Conservation (phyloP, 805 yeast genomes). For the Sugiyamaella valdiviana region DNA sequence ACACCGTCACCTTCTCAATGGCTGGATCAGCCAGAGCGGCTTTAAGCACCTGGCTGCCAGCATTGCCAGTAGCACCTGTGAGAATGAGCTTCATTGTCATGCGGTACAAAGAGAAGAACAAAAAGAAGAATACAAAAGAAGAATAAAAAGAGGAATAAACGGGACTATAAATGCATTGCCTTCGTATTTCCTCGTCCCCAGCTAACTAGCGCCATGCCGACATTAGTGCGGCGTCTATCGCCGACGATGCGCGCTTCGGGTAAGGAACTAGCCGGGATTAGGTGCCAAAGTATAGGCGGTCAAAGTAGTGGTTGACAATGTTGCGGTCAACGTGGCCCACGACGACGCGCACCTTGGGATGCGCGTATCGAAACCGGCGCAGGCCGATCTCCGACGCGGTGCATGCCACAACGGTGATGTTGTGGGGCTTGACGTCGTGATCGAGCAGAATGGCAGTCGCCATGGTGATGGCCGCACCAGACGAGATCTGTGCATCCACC, state of each 20-base stretch:
- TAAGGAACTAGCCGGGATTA: conserved; percentile 3
- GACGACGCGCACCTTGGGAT: conserved; percentile 60
- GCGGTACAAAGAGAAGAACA: neutral
- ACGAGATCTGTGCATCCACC: conserved; percentile 80
- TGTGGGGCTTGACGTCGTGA: conserved; percentile 57
- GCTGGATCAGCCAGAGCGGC: conserved; percentile 2
- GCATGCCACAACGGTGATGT: conserved; percentile 65
- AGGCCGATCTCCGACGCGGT: conserved; percentile 75
- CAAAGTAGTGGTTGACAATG: conserved; percentile 65
- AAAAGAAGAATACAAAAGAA: neutral
- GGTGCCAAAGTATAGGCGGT: conserved; percentile 73
- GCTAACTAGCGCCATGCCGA: neutral
- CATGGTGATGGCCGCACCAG: conserved; percentile 95
- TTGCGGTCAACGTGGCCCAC: conserved; percentile 55
- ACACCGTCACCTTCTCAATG: conserved; percentile 6
- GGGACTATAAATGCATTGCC: neutral
- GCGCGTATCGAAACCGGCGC: conserved; percentile 66
- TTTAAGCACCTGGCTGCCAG: conserved; percentile 5
- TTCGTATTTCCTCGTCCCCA: neutral
- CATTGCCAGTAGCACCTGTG: conserved; percentile 10
- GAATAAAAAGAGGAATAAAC: neutral
- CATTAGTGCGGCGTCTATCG: neutral
- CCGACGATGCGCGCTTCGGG: neutral
- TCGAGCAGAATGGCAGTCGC: conserved; percentile 83
- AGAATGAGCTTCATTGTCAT: conserved; percentile 5